Conservation (phyloP, 768 basidiomycete species). For the Megacollybia marginata region DNA sequence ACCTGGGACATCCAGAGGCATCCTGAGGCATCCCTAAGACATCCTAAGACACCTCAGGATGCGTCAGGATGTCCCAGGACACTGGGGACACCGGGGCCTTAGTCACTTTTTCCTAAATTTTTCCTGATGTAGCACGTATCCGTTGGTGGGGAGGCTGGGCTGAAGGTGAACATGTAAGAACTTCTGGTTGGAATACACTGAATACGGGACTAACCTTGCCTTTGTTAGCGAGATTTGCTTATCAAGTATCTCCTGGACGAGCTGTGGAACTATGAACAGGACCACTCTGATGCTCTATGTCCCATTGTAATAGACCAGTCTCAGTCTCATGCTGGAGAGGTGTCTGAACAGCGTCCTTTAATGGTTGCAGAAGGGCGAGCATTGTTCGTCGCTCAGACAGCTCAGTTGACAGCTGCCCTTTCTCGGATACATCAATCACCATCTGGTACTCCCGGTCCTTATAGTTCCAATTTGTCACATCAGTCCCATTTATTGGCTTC, state of each 20-base stretch:
- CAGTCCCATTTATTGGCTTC: too few relatives aligned
- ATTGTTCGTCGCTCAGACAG: neutral
- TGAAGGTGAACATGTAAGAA: conserved; percentile 3
- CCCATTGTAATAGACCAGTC: neutral
- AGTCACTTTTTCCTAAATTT: too few relatives aligned
- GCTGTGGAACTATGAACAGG: conserved; percentile 2
- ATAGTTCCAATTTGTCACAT: neutral
- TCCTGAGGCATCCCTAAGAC: too few relatives aligned
- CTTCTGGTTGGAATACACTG: neutral
- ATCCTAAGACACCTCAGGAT: too few relatives aligned
- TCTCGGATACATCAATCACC: neutral
- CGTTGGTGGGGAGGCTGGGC: conserved; percentile 18
- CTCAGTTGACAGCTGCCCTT: neutral
- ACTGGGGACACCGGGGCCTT: too few relatives aligned
- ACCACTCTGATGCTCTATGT: neutral
- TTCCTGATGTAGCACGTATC: too few relatives aligned
- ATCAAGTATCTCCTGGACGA: conserved; percentile 17
- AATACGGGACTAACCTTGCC: too few relatives aligned
- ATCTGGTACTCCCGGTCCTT: neutral
- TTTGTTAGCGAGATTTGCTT: conserved; percentile 9
- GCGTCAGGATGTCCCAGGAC: too few relatives aligned
- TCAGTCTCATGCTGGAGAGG: neutral
- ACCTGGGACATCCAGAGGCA: too few relatives aligned
- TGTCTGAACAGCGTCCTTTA: neutral
- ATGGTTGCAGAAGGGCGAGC: neutral